phyloP scores from a whole-genome alignment of 2,329 filamentous ascomycete genomes.

The Pseudohalonectria lignicola region DNA sequence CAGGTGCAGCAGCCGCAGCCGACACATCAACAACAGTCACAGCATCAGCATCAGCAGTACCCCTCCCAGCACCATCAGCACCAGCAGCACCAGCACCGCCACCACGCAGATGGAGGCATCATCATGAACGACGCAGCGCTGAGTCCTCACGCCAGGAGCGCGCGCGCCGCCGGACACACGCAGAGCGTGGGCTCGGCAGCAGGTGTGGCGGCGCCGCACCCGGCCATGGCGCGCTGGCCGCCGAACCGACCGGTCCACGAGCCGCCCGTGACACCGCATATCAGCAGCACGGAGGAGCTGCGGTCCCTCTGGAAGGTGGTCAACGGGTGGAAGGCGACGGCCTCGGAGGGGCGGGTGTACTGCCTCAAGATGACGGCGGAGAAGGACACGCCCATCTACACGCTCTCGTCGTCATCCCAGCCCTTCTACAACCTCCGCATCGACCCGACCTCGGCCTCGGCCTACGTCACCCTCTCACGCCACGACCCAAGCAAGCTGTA shows the following conservation, averaged over 20 bases:
- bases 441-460: slow-evolving; percentile 52
- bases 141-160: not conserved
- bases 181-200: too few relatives aligned
- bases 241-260: slow-evolving; percentile 14
- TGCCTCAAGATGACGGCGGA: slow-evolving; percentile 46
- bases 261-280: slow-evolving; percentile 33
- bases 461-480: slow-evolving; percentile 46
- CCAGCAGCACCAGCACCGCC: slow-evolving; percentile 1
- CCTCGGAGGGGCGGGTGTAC: slow-evolving; percentile 46
- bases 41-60: slow-evolving; percentile 1
- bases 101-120: not conserved
- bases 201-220: not conserved
- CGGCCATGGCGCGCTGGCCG: slow-evolving; percentile 8
- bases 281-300: slow-evolving; percentile 49
- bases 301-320: slow-evolving; percentile 57
- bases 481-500: slow-evolving; percentile 49
- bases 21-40: slow-evolving; percentile 1
- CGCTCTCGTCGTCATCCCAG: slow-evolving; percentile 47
- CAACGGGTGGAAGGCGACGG: slow-evolving; percentile 57
- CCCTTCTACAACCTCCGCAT: slow-evolving; percentile 58
- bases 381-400: slow-evolving; percentile 54
- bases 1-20: slow-evolving; percentile 5
- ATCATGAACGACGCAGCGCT: slow-evolving; percentile 3
- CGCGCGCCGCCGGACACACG: slow-evolving; percentile 6
- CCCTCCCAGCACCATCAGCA: slow-evolving; percentile 1